These are phyloP conservation scores for Alternaria triticina DNA, from an alignment of 2,329 filamentous ascomycete genomes.

Conservation along the genomic window DNA sequence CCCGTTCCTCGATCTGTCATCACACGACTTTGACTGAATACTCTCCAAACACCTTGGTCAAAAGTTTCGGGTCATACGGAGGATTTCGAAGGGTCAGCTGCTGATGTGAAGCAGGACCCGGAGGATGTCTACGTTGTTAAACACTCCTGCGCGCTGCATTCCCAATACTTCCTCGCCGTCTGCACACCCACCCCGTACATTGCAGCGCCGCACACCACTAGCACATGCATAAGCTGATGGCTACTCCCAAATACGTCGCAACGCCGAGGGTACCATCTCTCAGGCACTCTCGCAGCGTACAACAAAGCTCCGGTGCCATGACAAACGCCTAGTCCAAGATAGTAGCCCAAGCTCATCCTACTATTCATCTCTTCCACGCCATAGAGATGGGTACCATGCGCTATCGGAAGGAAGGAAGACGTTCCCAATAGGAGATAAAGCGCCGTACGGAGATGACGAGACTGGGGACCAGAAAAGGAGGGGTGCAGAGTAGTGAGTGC, in stretches of 20 bases:
- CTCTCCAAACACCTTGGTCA: not conserved
- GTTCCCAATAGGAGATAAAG: slow-evolving; percentile 53
- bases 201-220: slow-evolving; percentile 53
- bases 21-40: not conserved
- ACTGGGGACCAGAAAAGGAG: slow-evolving; percentile 27
- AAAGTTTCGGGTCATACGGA: not conserved
- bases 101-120: not conserved
- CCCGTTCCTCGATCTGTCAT: not conserved
- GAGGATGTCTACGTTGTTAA: not conserved
- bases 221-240: slow-evolving; percentile 59
- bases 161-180: slow-evolving; percentile 44
- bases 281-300: slow-evolving; percentile 52
- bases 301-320: slow-evolving; percentile 38
- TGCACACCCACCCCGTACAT: slow-evolving; percentile 41
- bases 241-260: slow-evolving; percentile 57
- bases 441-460: slow-evolving; percentile 49
- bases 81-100: not conserved
- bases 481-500: slow-evolving; percentile 46
- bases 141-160: not conserved
- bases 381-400: slow-evolving; percentile 45
- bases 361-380: slow-evolving; percentile 40
- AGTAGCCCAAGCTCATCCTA: slow-evolving; percentile 52
- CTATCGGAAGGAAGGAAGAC: slow-evolving; percentile 51
- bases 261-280: slow-evolving; percentile 49
- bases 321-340: slow-evolving; percentile 46